Evolutionary conservation across 768 basidiomycete genomes (phyloP).

Genomic region (Auricularia sp.): DNA sequence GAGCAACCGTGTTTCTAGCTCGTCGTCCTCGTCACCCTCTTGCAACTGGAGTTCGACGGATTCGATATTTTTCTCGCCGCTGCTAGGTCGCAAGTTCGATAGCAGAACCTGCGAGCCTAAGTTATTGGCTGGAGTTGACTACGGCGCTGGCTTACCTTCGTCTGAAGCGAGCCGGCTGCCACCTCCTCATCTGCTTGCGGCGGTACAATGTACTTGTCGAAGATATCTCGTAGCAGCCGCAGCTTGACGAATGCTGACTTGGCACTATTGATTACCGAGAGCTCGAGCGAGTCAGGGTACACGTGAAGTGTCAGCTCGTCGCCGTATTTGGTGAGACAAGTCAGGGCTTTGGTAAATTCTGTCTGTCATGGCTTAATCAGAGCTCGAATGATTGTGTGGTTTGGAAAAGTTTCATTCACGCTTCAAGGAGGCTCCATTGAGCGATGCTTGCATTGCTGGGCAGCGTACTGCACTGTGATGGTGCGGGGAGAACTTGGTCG

Average conservation of each 20-base stretch:
- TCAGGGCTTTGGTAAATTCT: constrained; percentile 69
- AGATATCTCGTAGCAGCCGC: constrained; percentile 57
- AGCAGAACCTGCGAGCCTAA: constrained; percentile 42
- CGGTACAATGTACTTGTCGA: constrained; percentile 49
- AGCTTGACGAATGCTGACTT: constrained; percentile 76
- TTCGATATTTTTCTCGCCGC: constrained; percentile 68
- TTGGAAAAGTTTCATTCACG: constrained; percentile 25
- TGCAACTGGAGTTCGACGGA: constrained; percentile 49
- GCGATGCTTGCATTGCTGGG: constrained; percentile 51
- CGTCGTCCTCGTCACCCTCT: constrained; percentile 35
- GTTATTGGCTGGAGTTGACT: background rate
- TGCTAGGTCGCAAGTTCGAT: constrained; percentile 62
- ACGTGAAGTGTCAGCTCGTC: constrained; percentile 70
- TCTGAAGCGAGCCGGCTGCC: constrained; percentile 54
- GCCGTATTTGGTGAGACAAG: constrained; percentile 72
- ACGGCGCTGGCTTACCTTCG: constrained; percentile 40
- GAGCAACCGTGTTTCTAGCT: constrained; percentile 60
- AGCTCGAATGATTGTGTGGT: background rate
- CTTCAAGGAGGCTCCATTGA: constrained; percentile 47
- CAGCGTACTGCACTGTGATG: too few species aligned
- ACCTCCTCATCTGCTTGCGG: constrained; percentile 26
- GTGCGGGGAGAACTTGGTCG: too few species aligned
- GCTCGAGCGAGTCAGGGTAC: constrained; percentile 43
- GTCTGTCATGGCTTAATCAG: constrained; percentile 3
- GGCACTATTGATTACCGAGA: constrained; percentile 71